phyloP scores from a whole-genome alignment of 352 stramenopile genomes.

The Pythium sukuiense region DNA sequence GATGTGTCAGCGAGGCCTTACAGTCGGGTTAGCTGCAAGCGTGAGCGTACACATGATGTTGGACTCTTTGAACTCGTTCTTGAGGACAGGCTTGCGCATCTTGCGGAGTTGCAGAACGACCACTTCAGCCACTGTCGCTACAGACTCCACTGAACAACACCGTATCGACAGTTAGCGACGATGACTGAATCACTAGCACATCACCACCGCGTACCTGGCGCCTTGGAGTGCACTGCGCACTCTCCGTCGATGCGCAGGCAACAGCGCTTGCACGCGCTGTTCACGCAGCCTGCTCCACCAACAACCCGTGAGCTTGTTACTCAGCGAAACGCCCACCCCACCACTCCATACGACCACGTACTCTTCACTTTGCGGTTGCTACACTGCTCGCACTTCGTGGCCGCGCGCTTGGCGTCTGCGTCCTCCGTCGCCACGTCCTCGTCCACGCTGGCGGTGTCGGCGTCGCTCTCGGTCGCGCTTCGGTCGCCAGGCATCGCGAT shows the following conservation, averaged over 20 bases:
- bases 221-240: constrained; percentile 45
- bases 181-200: neutral
- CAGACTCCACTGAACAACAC: neutral
- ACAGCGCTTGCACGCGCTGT: constrained; percentile 71
- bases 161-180: neutral
- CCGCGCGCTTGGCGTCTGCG: constrained; percentile 3
- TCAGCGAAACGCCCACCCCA: neutral
- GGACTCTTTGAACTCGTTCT: constrained; percentile 78
- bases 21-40: neutral
- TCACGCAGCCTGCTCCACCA: constrained; percentile 35
- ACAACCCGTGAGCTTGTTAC: neutral
- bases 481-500: constrained; percentile 2
- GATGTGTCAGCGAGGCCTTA: neutral
- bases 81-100: constrained; percentile 53
- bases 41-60: constrained; percentile 65
- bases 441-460: constrained; percentile 2
- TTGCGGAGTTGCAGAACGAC: constrained; percentile 8
- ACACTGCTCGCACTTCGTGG: constrained; percentile 23
- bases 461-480: neutral
- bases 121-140: neutral
- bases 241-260: constrained; percentile 42
- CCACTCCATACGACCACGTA: neutral
- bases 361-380: constrained; percentile 19
- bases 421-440: constrained; percentile 15
- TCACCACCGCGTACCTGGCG: neutral